Conservation (phyloP, 176 grass and related monocot genomes). For the Musa troglodytarum region DNA sequence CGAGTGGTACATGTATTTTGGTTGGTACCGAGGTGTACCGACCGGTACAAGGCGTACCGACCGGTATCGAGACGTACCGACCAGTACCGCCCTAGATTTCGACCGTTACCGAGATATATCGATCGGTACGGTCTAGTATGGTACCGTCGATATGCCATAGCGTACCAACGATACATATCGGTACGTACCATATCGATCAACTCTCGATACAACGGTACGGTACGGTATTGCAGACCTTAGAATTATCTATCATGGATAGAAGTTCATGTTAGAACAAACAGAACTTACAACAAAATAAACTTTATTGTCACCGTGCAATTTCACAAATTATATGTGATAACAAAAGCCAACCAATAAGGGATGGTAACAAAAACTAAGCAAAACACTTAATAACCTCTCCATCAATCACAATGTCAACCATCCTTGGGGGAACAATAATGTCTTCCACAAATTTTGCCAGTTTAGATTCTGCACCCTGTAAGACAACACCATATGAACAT, state of each 20-base stretch:
- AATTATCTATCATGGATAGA: conserved; percentile 1
- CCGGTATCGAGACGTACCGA: too few relatives aligned
- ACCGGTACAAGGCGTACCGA: too few relatives aligned
- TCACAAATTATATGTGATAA: background rate
- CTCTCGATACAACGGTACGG: too few relatives aligned
- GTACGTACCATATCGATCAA: too few relatives aligned
- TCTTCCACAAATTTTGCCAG: conserved; percentile 97
- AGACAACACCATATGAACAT: conserved; percentile 19
- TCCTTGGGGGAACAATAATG: conserved; percentile 85
- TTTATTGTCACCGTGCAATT: background rate
- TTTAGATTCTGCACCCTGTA: conserved; percentile 76
- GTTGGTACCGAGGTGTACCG: too few relatives aligned
- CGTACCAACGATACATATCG: too few relatives aligned
- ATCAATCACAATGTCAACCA: conserved; percentile 95
- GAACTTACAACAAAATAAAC: background rate
- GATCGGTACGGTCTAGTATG: too few relatives aligned
- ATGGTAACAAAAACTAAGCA: background rate
- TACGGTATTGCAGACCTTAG: too few relatives aligned
- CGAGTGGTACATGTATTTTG: too few relatives aligned
- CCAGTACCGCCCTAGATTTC: too few relatives aligned
- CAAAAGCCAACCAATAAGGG: background rate
- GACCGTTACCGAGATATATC: too few relatives aligned
- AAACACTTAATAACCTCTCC: conserved; percentile 56
- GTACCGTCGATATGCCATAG: too few relatives aligned
- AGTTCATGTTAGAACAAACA: background rate